These are phyloP conservation scores for Zhuliangozyma blackwelliae DNA, from an alignment of 1,139 yeast species.

Conservation along the genomic window DNA sequence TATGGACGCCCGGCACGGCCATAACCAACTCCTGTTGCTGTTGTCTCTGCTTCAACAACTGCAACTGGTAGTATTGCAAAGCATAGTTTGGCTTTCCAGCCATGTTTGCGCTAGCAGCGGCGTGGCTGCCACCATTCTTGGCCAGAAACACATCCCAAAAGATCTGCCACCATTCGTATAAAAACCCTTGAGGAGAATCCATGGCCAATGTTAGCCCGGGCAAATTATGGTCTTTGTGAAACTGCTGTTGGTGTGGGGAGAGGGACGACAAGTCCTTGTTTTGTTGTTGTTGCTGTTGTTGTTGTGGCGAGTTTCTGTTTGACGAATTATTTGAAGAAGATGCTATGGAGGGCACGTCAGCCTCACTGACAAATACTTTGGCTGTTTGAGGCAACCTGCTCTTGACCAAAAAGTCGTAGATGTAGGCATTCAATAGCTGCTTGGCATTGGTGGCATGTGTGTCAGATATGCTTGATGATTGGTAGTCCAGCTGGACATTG, in stretches of 20 bases:
- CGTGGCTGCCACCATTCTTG: conserved; percentile 38
- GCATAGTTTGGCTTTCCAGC: conserved; percentile 35
- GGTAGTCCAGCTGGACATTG: conserved; percentile 7
- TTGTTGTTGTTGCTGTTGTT: conserved; percentile 6
- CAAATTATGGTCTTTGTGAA: conserved; percentile 32
- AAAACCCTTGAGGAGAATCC: conserved; percentile 85
- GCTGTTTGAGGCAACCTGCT: conserved; percentile 72
- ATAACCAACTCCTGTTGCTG: conserved; percentile 37
- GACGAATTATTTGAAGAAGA: neutral
- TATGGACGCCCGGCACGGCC: conserved; percentile 27
- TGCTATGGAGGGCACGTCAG: conserved; percentile 42
- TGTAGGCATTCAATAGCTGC: conserved; percentile 75
- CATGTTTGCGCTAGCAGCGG: conserved; percentile 32
- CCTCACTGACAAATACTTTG: conserved; percentile 66
- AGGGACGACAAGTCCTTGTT: conserved; percentile 18
- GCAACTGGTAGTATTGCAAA: conserved; percentile 67
- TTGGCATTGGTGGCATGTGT: conserved; percentile 53
- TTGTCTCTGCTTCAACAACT: conserved; percentile 60
- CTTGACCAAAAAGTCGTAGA: conserved; percentile 80
- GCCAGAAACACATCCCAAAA: conserved; percentile 95
- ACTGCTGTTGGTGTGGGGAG: conserved; percentile 9
- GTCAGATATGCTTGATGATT: conserved; percentile 34
- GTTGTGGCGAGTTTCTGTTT: conserved; percentile 4
- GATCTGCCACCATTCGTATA: conserved; percentile 94
- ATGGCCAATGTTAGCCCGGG: conserved; percentile 51